These are phyloP conservation scores for Persicaria maculosa DNA, from an alignment of 148 eudicot species.

Conservation along the genomic window DNA sequence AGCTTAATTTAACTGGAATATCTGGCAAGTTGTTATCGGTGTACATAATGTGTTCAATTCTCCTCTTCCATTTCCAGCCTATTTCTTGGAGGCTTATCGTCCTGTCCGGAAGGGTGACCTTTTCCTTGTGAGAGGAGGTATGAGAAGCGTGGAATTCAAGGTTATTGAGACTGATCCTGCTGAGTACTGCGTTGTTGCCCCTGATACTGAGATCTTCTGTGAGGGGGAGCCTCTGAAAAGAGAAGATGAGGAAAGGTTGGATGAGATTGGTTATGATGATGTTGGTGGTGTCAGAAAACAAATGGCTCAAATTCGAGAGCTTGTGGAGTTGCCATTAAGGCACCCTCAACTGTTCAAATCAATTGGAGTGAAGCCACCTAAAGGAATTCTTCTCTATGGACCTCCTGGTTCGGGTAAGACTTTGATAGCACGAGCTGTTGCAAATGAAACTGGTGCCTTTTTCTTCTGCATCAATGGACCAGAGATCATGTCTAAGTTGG, in stretches of 20 bases:
- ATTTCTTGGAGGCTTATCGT: slow-evolving; percentile 68
- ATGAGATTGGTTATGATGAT: slow-evolving; percentile 81
- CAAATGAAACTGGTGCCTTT: slow-evolving; percentile 91
- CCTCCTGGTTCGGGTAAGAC: slow-evolving; percentile 90
- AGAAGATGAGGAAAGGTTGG: slow-evolving; percentile 69
- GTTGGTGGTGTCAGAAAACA: slow-evolving; percentile 85
- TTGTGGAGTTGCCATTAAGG: slow-evolving; percentile 69
- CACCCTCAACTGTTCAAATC: slow-evolving; percentile 83
- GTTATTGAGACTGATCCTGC: slow-evolving; percentile 74
- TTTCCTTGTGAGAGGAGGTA: slow-evolving; percentile 80
- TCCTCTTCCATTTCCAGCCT: slow-evolving; percentile 36
- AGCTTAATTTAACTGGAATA: neutral
- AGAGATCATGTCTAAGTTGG: slow-evolving; percentile 83
- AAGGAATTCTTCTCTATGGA: slow-evolving; percentile 74
- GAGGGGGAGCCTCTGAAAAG: slow-evolving; percentile 80
- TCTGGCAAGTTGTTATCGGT: no score
- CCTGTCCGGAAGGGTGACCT: slow-evolving; percentile 70
- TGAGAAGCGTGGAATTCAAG: slow-evolving; percentile 82
- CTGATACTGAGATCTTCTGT: slow-evolving; percentile 75
- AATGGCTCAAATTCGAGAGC: slow-evolving; percentile 81
- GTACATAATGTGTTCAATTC: neutral
- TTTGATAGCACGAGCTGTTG: slow-evolving; percentile 74
- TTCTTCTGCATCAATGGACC: slow-evolving; percentile 88
- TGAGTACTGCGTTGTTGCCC: slow-evolving; percentile 77
- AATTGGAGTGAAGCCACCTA: slow-evolving; percentile 81